phyloP scores from a whole-genome alignment of 805 yeast genomes.

The Cyberlindnera mycetangii region DNA sequence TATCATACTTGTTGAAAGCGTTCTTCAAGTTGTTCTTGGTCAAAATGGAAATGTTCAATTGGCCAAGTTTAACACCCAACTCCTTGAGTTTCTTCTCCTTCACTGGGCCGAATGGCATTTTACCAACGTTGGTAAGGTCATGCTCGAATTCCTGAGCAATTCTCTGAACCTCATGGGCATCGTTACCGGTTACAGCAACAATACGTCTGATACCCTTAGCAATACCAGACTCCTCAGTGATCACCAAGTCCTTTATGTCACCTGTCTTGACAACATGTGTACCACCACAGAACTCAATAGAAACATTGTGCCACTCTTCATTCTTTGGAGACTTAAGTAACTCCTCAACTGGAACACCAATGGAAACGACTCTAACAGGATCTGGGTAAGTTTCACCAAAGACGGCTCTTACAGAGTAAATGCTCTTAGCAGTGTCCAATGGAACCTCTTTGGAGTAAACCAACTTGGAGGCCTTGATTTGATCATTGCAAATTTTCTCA shows the following conservation, averaged over 20 bases:
- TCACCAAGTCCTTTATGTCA: slow-evolving; percentile 86
- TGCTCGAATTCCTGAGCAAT: slow-evolving; percentile 69
- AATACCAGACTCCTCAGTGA: slow-evolving; percentile 93
- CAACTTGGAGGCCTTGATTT: slow-evolving; percentile 63
- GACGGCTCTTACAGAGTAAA: slow-evolving; percentile 91
- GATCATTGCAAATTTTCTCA: slow-evolving; percentile 69
- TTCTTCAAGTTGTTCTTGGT: slow-evolving; percentile 74
- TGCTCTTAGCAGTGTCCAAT: slow-evolving; percentile 66
- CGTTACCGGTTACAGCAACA: slow-evolving; percentile 93
- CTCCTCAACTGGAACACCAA: slow-evolving; percentile 87
- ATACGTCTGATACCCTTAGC: slow-evolving; percentile 98
- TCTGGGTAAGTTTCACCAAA: slow-evolving; percentile 99
- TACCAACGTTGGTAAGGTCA: slow-evolving; percentile 55
- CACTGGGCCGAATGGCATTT: slow-evolving; percentile 65
- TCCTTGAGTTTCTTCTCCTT: slow-evolving; percentile 85
- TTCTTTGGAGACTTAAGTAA: slow-evolving; percentile 68
- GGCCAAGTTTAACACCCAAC: slow-evolving; percentile 78
- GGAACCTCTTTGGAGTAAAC: slow-evolving; percentile 86
- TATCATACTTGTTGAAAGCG: slow-evolving; percentile 75
- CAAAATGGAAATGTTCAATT: slow-evolving; percentile 76
- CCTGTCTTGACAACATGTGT: slow-evolving; percentile 92
- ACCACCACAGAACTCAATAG: slow-evolving; percentile 99
- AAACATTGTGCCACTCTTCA: slow-evolving; percentile 70
- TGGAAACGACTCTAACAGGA: slow-evolving; percentile 96
- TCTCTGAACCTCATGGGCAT: slow-evolving; percentile 87